Evolutionary conservation across 768 basidiomycete species (phyloP), one percentile per base, ranked within the genome.

Genomic region (Sporobolomyces roseus): DNA sequence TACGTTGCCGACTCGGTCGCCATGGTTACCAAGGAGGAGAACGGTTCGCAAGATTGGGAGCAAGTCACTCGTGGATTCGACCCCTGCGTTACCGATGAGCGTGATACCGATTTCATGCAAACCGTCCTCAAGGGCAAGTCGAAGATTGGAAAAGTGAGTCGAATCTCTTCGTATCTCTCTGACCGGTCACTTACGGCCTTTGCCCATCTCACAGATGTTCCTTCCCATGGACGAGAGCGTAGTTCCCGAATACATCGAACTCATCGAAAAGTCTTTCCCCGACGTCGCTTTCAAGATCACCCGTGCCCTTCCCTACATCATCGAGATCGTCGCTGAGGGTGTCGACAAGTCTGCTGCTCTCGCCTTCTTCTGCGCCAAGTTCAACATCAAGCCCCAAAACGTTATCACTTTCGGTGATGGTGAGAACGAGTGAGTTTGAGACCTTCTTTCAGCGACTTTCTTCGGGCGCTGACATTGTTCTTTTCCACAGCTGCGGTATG

Each of bases 321-420:
- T 73, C 65, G 72, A 73, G 54, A 66, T 73, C 19, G 72, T 69
- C 46, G 65, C 68, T 48, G 68, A 69, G 50, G 64, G 61, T 49
- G 72, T 73, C 67, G 71, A 73, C 67, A 73, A 73, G 71, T 68
- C 66, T n/a, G 67, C 60, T 30, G 72, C 72, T 19, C 68, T 73
- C 49, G 62, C 65, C 38, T 70, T 66, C 72, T 73, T 73, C 72
- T 67, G 65, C 62, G 59, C 65, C 65, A 70, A 70, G 68, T 73
- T 56, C 65, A 43, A 58, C 56, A 32, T 73, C 63, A 58, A 56
- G 48, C 65, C 72, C 33, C 65, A 73, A 63, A 73, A 73, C 62
- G 65, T 73, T 54, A 53, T 70, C 59, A 66, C 72, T 12, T 73
- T 73, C 63, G 72, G 72, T 23, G 72, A 73, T 54, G 72, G 72